Evolutionary conservation across 257 asterid genomes (phyloP).

Genomic region (Przewalskia tangutica): DNA sequence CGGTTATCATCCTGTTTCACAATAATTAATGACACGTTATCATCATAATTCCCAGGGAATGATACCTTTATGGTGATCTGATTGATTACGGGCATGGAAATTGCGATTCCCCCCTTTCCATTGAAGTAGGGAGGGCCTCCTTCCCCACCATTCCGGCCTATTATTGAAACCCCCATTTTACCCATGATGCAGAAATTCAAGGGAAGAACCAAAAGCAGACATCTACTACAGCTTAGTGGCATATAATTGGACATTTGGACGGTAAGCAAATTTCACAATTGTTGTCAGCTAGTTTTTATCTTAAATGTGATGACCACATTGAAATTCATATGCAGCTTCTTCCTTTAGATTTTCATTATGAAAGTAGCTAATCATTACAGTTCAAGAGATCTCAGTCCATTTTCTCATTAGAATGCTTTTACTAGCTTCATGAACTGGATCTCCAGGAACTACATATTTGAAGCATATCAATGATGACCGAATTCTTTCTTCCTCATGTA

Average conservation of each 20-base stretch:
- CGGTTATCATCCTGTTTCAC: constrained; percentile 37
- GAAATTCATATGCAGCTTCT: not conserved
- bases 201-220: not conserved
- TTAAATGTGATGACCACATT: not conserved
- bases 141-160: too few relatives aligned
- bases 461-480: not conserved
- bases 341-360: not conserved
- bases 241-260: not conserved
- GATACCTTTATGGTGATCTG: not conserved
- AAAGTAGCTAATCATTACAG: not conserved
- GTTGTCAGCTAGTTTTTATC: not conserved
- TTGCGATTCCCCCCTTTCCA: not conserved
- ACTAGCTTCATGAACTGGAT: not conserved
- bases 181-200: not conserved
- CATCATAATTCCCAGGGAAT: not conserved
- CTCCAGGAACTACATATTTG: not conserved
- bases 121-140: too few relatives aligned
- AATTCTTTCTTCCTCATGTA: not conserved
- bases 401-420: not conserved
- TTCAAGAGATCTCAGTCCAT: not conserved
- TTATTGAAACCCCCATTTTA: not conserved
- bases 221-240: not conserved
- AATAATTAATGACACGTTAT: not conserved
- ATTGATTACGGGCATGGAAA: not conserved
- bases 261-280: not conserved